Conservation (phyloP, 2,329 filamentous ascomycete species). For the Stagonosporopsis tanaceti region DNA sequence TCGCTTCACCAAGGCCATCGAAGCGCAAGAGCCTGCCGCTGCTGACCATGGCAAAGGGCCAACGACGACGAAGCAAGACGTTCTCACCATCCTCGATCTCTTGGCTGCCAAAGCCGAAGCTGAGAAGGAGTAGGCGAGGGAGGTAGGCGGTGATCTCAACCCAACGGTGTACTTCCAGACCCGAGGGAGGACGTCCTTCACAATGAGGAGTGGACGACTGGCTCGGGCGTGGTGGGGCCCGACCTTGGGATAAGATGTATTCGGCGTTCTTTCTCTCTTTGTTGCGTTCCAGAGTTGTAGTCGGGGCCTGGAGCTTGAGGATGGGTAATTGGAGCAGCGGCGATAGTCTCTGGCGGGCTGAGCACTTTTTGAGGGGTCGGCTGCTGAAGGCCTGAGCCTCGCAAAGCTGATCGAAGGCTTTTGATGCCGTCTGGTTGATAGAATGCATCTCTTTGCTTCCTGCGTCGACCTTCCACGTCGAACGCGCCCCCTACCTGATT, state of each 20-base stretch:
- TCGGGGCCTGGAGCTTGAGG: background rate
- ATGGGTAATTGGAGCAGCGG: no score
- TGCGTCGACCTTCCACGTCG: no score
- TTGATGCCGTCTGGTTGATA: background rate
- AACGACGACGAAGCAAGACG: background rate
- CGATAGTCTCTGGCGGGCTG: background rate
- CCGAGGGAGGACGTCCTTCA: conserved; percentile 10
- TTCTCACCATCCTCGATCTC: background rate
- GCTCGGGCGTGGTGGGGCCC: conserved; percentile 1
- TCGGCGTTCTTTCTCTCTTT: background rate
- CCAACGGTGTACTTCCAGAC: conserved; percentile 7
- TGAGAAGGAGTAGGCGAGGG: background rate
- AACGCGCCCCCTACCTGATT: no score
- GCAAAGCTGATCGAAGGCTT: background rate
- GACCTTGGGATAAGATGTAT: background rate
- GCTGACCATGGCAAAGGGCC: background rate
- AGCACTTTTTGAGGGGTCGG: background rate
- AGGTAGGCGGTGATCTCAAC: background rate
- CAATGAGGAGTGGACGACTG: conserved; percentile 8
- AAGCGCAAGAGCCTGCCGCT: background rate
- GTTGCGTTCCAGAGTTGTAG: background rate
- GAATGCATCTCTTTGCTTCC: no score
- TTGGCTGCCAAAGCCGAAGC: background rate
- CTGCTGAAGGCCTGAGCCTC: background rate
- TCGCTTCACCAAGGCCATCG: background rate